phyloP scores from a whole-genome alignment of 129 eudicot species.

The Helianthus tuberosus region DNA sequence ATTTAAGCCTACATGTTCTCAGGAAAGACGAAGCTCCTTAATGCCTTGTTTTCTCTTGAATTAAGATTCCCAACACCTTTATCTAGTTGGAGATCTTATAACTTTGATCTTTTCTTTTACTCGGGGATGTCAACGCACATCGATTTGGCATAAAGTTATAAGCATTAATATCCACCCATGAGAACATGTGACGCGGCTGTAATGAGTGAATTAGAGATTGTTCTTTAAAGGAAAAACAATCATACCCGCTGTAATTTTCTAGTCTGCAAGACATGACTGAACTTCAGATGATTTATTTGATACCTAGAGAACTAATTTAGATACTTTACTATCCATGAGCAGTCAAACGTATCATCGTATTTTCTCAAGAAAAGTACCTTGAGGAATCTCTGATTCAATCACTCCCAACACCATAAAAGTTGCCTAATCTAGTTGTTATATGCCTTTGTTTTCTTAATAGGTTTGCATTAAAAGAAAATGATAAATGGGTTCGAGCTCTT shows the following conservation, averaged over 20 bases:
- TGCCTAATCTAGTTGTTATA: conserved; percentile 3
- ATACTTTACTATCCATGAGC: conserved; percentile 3
- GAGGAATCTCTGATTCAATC: conserved; percentile 1
- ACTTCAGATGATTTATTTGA: not conserved
- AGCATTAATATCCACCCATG: not conserved
- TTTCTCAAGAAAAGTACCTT: not conserved
- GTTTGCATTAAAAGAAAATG: conserved; percentile 94
- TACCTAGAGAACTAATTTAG: not conserved
- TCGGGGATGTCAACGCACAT: not conserved
- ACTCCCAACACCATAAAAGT: not conserved
- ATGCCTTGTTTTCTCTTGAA: not conserved
- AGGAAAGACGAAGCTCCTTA: too few relatives aligned
- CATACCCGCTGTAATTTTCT: not conserved
- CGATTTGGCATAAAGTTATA: not conserved
- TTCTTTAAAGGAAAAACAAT: not conserved
- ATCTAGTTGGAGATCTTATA: not conserved
- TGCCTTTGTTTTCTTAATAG: conserved; percentile 35
- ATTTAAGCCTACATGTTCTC: not conserved
- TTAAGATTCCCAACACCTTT: too few relatives aligned
- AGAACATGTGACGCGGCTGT: not conserved
- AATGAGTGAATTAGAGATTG: not conserved
- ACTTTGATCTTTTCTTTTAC: not conserved
- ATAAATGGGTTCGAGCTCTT: conserved; percentile 85
- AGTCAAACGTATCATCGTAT: not conserved
- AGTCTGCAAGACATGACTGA: not conserved